Conservation (phyloP, 495 filamentous ascomycete species). For the Aspergillus cavernicola region DNA sequence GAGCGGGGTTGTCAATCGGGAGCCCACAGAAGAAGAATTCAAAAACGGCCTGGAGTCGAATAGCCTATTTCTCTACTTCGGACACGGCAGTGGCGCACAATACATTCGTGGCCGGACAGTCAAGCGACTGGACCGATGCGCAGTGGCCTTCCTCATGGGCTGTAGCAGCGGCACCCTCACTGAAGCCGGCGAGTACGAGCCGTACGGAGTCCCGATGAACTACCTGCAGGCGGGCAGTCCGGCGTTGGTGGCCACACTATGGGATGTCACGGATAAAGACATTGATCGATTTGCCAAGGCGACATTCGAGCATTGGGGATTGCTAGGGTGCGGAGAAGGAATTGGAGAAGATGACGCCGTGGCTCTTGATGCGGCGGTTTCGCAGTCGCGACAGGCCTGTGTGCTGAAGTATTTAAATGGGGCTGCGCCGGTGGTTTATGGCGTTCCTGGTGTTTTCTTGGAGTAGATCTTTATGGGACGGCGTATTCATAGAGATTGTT, state of each 20-base stretch:
- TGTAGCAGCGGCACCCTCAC: constrained; percentile 76
- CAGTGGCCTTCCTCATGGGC: constrained; percentile 86
- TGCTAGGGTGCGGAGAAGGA: constrained; percentile 40
- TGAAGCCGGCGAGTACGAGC: constrained; percentile 83
- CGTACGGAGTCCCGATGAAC: constrained; percentile 81
- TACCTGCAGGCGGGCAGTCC: constrained; percentile 84
- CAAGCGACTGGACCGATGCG: constrained; percentile 69
- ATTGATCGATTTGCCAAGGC: constrained; percentile 84
- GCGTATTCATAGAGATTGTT: constrained; percentile 2
- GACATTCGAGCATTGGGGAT: constrained; percentile 80
- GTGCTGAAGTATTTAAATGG: constrained; percentile 87
- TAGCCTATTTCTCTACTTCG: constrained; percentile 84
- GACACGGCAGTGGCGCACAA: constrained; percentile 92
- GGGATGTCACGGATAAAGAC: constrained; percentile 97
- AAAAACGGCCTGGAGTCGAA: constrained; percentile 53
- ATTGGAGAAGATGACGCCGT: constrained; percentile 12
- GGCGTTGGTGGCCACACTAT: constrained; percentile 83
- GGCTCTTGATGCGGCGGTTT: constrained; percentile 74
- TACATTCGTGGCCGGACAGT: constrained; percentile 81
- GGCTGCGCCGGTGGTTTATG: constrained; percentile 89
- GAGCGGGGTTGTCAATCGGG: constrained; percentile 60
- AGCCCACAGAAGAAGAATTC: constrained; percentile 76
- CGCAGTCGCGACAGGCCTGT: constrained; percentile 66
- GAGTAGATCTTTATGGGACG: constrained; percentile 24
- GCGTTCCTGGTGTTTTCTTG: constrained; percentile 80